Evolutionary conservation across 495 filamentous ascomycete species (phyloP), one percentile per base, ranked within the genome.

Genomic region (Neurospora africana): DNA sequence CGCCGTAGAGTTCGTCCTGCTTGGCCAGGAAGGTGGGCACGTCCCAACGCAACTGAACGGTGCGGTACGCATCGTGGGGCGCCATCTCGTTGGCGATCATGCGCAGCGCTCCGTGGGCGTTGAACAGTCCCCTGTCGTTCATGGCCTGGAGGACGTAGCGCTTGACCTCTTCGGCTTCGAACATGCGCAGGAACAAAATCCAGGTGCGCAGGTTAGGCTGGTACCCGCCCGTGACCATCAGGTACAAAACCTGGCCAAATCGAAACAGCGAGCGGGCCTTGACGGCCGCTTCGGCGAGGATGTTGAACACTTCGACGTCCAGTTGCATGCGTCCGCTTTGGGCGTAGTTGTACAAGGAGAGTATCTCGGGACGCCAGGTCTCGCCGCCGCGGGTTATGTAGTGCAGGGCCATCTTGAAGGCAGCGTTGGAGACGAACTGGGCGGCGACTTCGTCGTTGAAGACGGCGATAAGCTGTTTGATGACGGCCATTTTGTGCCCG

Each of bases 101-200:
- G 30, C 69, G 39, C 15, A 75, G 68, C 15, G 77, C 72, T 13
- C 69, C 38, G 0, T 75, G 76, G 35, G 76, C 74, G 10, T 68
- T 69, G n/a, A 79, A 65, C 2, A 82, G 74, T 5, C 76, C 74
- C 41, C 79, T 78, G 27, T 39, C 30, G 53, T 72, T 70, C 78
- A 86, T 81, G 44, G 70, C 75, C 6, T 70, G 74, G 1, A 82
- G 44, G 27, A 84, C 75, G 72, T 80, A 79, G 6, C 77, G 75
- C 71, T 77, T 81, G n/a, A 79, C 74, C 8, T 76, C 74, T 72
- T 81, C 82, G 41, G 77, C 77, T 68, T 83, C 67, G 69, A 85
- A 75, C 69, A 85, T 74, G 33, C 76, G 72, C 23, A 85, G 58
- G 71, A 85, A 83, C 7, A 81, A 74, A 1, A 76, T 69, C 84